phyloP scores from a whole-genome alignment of 108 stramenopile genomes.

The Nannochloropsis gaditana region DNA sequence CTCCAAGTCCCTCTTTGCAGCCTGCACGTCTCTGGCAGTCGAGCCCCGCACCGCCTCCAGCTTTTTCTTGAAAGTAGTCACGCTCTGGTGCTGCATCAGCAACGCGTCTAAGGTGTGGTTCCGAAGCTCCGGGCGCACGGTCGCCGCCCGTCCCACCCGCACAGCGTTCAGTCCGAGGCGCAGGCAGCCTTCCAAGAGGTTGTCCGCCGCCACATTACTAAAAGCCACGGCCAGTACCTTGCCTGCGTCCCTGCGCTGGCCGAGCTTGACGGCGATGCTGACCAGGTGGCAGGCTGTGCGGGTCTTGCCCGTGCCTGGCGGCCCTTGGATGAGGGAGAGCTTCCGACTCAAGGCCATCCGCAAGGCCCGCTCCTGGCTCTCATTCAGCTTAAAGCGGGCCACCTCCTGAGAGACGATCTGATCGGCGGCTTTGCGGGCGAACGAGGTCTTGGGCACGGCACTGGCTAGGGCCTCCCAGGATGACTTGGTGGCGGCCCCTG shows the following conservation, averaged over 20 bases:
- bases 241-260: neutral
- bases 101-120: constrained; percentile 38
- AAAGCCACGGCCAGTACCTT: constrained; percentile 52
- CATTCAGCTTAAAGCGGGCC: constrained; percentile 18
- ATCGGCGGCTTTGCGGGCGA: neutral
- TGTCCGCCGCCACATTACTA: constrained; percentile 96
- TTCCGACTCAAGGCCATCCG: constrained; percentile 31
- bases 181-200: constrained; percentile 76
- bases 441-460: constrained; percentile 2
- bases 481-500: neutral
- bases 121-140: constrained; percentile 71
- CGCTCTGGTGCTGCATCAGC: constrained; percentile 31
- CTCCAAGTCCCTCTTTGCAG: constrained; percentile 72
- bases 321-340: constrained; percentile 43
- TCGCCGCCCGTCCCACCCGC: constrained; percentile 83
- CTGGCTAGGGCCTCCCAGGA: constrained; percentile 5
- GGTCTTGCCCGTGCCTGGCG: constrained; percentile 58
- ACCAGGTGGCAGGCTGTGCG: constrained; percentile 48
- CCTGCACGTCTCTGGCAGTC: constrained; percentile 46
- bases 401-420: constrained; percentile 5
- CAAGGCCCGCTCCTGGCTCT: constrained; percentile 38
- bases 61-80: neutral
- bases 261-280: neutral
- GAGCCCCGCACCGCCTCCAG: constrained; percentile 44
- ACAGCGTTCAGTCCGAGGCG: constrained; percentile 69